Evolutionary conservation across 1,139 yeast species (phyloP).

Genomic region (Lodderomyces orthopsilosis): DNA sequence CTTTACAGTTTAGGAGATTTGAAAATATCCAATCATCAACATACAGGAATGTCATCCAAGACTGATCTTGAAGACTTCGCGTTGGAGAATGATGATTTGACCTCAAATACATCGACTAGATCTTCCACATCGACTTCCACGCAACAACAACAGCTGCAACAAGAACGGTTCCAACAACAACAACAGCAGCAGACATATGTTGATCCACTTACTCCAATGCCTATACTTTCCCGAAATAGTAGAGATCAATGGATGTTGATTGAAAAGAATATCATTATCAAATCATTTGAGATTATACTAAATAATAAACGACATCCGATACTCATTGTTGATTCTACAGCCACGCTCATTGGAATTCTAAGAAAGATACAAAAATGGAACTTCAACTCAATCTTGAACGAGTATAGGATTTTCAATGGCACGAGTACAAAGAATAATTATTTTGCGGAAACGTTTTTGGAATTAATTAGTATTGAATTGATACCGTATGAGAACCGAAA

Average conservation of each 20-base stretch:
- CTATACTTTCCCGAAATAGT: slow-evolving; percentile 18
- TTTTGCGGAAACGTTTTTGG: slow-evolving; percentile 79
- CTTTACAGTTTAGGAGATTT: slow-evolving; percentile 46
- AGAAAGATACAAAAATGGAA: slow-evolving; percentile 88
- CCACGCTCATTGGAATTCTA: slow-evolving; percentile 74
- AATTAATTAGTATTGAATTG: slow-evolving; percentile 59
- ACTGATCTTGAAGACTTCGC: slow-evolving; percentile 15
- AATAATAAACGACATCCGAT: slow-evolving; percentile 67
- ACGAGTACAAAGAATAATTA: slow-evolving; percentile 64
- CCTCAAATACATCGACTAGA: background rate
- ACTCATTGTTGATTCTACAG: slow-evolving; percentile 74
- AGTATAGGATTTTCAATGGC: slow-evolving; percentile 71
- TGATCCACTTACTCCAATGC: slow-evolving; percentile 1
- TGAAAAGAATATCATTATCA: slow-evolving; percentile 53
- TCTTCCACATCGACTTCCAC: slow-evolving; percentile 1
- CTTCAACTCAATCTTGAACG: slow-evolving; percentile 77
- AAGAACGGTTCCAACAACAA: background rate
- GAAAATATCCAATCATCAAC: slow-evolving; percentile 43
- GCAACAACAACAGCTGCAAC: slow-evolving; percentile 1
- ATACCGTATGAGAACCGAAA: slow-evolving; percentile 34
- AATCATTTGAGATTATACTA: slow-evolving; percentile 58
- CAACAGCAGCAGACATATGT: background rate
- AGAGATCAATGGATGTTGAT: slow-evolving; percentile 72
- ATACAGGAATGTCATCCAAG: slow-evolving; percentile 24
- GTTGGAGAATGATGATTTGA: slow-evolving; percentile 9